Conservation (phyloP, 78 protist species). For the slime mould (Dictyostelium discoideum) region DNA sequence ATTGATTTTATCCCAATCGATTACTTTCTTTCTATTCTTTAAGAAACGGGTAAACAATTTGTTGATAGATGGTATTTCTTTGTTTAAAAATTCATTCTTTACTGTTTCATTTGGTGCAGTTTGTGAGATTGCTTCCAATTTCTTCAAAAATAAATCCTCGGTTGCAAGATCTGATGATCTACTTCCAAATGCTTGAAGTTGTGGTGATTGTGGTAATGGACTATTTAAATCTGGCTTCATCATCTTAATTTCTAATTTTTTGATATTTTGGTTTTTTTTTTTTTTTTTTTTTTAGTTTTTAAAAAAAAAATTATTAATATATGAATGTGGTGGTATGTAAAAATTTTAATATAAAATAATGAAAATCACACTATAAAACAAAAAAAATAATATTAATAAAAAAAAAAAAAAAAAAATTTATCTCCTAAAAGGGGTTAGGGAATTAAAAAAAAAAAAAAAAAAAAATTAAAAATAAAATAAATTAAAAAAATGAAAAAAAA, state of each 20-base stretch:
- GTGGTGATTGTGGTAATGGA: conserved; percentile 79
- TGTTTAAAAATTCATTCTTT: conserved; percentile 54
- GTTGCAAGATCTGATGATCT: conserved; percentile 66
- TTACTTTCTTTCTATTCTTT: conserved; percentile 77
- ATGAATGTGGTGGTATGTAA: too few relatives aligned
- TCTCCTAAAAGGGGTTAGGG: background rate
- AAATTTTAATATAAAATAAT: too few relatives aligned
- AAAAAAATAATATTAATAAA: too few relatives aligned
- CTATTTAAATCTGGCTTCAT: conserved; percentile 58
- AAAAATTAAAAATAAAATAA: background rate
- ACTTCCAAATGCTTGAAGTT: conserved; percentile 67
- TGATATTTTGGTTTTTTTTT: background rate
- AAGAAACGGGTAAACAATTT: conserved; percentile 72
- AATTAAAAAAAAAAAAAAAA: background rate
- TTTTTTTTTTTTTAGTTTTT: background rate
- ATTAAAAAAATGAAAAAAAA: background rate
- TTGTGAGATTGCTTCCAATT: conserved; percentile 21
- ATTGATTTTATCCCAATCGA: conserved; percentile 82
- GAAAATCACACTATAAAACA: background rate
- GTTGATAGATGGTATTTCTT: conserved; percentile 61
- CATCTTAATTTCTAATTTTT: conserved; percentile 9
- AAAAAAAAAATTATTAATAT: background rate
- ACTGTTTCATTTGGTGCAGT: conserved; percentile 66
- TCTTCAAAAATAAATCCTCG: conserved; percentile 37
- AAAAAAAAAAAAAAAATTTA: background rate